These are phyloP conservation scores for Talaromyces stipitatus DNA, from an alignment of 495 filamentous ascomycete genomes.

Conservation along the genomic window DNA sequence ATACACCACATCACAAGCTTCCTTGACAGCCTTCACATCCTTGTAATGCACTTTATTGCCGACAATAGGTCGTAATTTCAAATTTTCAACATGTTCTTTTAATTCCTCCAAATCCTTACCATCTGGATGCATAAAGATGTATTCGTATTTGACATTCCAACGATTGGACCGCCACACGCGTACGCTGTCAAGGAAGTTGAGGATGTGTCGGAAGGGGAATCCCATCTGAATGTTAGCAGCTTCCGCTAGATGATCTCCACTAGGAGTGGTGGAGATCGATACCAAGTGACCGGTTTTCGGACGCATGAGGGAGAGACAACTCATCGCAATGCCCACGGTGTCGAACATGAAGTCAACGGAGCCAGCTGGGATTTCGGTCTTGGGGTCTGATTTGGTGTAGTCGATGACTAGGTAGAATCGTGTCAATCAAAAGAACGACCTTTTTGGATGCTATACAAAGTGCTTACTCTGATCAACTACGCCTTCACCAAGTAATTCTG, in stretches of 20 bases:
- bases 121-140: conserved; percentile 38
- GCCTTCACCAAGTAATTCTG: conserved; percentile 2
- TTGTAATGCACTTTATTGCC: conserved; percentile 26
- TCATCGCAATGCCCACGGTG: conserved; percentile 2
- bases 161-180: not conserved
- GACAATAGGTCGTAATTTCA: conserved; percentile 26
- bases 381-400: conserved; percentile 6
- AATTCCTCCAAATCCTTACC: conserved; percentile 33
- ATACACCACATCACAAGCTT: conserved; percentile 4
- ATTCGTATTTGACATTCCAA: conserved; percentile 25
- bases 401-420: not conserved
- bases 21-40: conserved; percentile 2
- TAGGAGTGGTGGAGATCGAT: conserved; percentile 32
- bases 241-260: conserved; percentile 12
- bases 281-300: conserved; percentile 29
- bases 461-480: conserved; percentile 3
- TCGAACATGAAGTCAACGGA: conserved; percentile 7
- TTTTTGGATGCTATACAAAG: not conserved
- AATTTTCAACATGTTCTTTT: conserved; percentile 34
- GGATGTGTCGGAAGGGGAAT: not conserved
- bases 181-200: conserved; percentile 1
- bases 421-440: not conserved
- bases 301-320: conserved; percentile 17
- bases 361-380: conserved; percentile 1
- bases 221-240: not conserved